A percentile compares a stretch with the other conserved stretches of the same genome.
Conservation (phyloP, 2,329 filamentous ascomycete genomes). For the Falciphora oryzae region DNA sequence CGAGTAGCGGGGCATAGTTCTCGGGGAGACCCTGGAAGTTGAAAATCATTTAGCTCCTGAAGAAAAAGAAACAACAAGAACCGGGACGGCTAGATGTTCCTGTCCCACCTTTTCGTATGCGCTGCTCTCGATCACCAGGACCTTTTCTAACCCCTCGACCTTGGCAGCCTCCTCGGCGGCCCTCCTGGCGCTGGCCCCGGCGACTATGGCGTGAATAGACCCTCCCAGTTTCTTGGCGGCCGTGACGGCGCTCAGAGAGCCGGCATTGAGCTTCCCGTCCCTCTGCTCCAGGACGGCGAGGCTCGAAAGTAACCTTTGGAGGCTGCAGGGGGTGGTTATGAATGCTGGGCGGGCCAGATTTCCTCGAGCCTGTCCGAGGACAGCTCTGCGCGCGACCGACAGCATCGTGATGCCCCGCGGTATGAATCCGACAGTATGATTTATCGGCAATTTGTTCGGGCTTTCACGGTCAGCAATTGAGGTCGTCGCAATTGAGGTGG, state of each 20-base stretch:
- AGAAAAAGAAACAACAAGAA: slow-evolving; percentile 6
- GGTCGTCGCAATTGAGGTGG: background rate
- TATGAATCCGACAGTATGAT: background rate
- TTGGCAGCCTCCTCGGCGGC: slow-evolving; percentile 82
- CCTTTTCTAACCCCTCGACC: slow-evolving; percentile 84
- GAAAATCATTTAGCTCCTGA: background rate
- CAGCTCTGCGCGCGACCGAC: slow-evolving; percentile 11
- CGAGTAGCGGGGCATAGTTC: slow-evolving; percentile 86
- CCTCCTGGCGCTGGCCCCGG: slow-evolving; percentile 68
- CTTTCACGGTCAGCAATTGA: background rate
- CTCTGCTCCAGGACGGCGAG: slow-evolving; percentile 89
- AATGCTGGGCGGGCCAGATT: slow-evolving; percentile 4
- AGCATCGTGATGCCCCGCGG: slow-evolving; percentile 2
- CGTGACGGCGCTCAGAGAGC: slow-evolving; percentile 78
- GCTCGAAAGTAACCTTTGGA: slow-evolving; percentile 72
- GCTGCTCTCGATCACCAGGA: slow-evolving; percentile 80
- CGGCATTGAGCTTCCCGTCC: slow-evolving; percentile 77
- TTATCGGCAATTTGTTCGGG: no score
- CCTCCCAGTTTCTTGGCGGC: slow-evolving; percentile 85
- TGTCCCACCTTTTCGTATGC: slow-evolving; percentile 79
- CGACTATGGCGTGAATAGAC: slow-evolving; percentile 78
- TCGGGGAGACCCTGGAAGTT: slow-evolving; percentile 71
- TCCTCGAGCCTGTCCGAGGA: slow-evolving; percentile 1
- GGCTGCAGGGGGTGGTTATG: slow-evolving; percentile 36
- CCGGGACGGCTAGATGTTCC: background rate